Evolutionary conservation across 768 basidiomycete genomes (phyloP).

Genomic region (Psilocybe cubensis): DNA sequence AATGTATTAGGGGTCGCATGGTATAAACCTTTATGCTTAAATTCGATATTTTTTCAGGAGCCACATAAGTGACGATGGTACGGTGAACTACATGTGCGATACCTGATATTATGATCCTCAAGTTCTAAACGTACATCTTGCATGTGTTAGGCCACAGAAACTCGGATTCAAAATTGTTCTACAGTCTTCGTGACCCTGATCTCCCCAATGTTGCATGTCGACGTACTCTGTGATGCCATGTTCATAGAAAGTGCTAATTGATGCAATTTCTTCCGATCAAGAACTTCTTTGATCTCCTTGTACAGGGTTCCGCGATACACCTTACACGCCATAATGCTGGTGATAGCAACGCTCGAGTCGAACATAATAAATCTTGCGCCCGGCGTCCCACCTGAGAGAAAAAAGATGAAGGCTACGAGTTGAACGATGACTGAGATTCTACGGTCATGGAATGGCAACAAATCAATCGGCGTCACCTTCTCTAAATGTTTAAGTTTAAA

Average conservation of each 20-base stretch:
- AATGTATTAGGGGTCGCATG: too few relatives aligned
- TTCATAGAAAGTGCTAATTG: neutral
- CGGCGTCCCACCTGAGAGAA: conserved; percentile 6
- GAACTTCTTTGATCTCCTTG: neutral
- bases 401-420: conserved; percentile 17
- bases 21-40: too few relatives aligned
- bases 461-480: too few relatives aligned
- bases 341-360: conserved; percentile 4
- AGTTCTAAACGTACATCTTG: too few relatives aligned
- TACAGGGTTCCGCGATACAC: conserved; percentile 1
- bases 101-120: too few relatives aligned
- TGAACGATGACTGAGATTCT: conserved; percentile 14
- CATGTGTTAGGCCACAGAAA: neutral
- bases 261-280: neutral
- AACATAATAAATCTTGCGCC: conserved; percentile 3
- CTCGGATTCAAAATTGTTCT: conserved; percentile 2
- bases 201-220: neutral
- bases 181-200: conserved; percentile 17
- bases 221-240: neutral
- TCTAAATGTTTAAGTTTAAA: neutral
- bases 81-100: neutral
- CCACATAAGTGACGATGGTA: too few relatives aligned
- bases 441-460: too few relatives aligned
- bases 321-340: conserved; percentile 13
- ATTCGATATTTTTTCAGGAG: too few relatives aligned